phyloP scores from a whole-genome alignment of 2,329 filamentous ascomycete species.

The Xylariaceae sp. region DNA sequence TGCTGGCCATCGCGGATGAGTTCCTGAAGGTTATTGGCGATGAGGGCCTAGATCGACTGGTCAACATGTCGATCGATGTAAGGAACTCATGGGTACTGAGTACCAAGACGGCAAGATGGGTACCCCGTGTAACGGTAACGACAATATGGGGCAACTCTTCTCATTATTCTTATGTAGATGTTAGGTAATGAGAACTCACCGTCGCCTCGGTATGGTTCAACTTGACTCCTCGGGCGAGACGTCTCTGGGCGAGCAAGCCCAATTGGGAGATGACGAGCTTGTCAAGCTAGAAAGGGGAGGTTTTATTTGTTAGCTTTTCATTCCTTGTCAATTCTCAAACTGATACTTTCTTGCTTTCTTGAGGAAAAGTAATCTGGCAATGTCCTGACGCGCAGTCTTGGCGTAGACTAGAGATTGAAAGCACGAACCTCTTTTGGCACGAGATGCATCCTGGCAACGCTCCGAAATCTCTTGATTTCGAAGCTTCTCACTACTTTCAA shows the following conservation, averaged over 20 bases:
- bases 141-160: background rate
- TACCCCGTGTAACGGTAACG: background rate
- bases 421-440: slow-evolving; percentile 45
- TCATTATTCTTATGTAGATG: background rate
- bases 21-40: slow-evolving; percentile 90
- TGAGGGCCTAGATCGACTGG: slow-evolving; percentile 66
- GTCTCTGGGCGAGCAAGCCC: slow-evolving; percentile 83
- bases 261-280: slow-evolving; percentile 94
- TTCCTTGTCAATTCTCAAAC: background rate
- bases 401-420: background rate
- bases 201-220: slow-evolving; percentile 90
- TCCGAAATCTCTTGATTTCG: too few species aligned
- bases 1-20: slow-evolving; percentile 96
- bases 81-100: slow-evolving; percentile 6
- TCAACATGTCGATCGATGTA: background rate
- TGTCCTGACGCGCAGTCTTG: slow-evolving; percentile 1
- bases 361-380: too few species aligned
- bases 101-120: slow-evolving; percentile 5
- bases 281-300: slow-evolving; percentile 70
- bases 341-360: too few species aligned
- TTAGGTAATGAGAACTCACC: slow-evolving; percentile 53
- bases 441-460: slow-evolving; percentile 43
- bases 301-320: background rate
- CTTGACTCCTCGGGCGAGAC: slow-evolving; percentile 85
- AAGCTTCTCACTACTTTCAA: background rate